Evolutionary conservation across 495 filamentous ascomycete species (phyloP).

Genomic region (Trichoderma orchidacearum): DNA sequence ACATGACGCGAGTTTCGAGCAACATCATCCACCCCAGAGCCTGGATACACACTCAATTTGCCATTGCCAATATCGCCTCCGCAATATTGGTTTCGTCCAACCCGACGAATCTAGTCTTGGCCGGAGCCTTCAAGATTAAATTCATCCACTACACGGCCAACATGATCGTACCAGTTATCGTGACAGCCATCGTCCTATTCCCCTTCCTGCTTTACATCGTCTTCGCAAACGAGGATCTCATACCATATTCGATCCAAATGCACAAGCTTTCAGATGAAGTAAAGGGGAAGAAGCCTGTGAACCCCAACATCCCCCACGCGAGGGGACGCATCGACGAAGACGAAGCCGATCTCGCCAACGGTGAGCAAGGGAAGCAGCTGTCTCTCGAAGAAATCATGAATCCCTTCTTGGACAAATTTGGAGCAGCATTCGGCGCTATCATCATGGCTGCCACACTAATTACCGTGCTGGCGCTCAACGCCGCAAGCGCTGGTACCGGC

Average conservation of each 20-base stretch:
- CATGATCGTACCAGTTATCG: conserved; percentile 53
- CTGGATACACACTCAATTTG: conserved; percentile 58
- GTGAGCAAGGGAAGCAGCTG: conserved; percentile 35
- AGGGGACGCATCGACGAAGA: conserved; percentile 39
- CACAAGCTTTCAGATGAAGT: conserved; percentile 46
- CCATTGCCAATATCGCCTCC: conserved; percentile 52
- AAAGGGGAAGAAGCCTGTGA: conserved; percentile 39
- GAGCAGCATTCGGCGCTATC: conserved; percentile 43
- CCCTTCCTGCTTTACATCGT: conserved; percentile 51
- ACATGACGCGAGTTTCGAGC: conserved; percentile 56
- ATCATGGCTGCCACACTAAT: conserved; percentile 50
- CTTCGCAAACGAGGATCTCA: conserved; percentile 44
- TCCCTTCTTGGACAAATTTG: conserved; percentile 49
- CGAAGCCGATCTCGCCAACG: conserved; percentile 27
- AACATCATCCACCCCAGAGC: conserved; percentile 53
- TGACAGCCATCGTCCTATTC: conserved; percentile 47
- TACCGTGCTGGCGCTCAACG: conserved; percentile 45
- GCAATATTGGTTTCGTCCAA: conserved; percentile 59
- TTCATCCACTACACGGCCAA: conserved; percentile 56
- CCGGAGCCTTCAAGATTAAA: conserved; percentile 51
- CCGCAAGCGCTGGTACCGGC: conserved; percentile 25
- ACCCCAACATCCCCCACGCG: conserved; percentile 52
- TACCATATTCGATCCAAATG: conserved; percentile 49
- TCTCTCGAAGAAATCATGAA: conserved; percentile 60
- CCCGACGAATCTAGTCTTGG: conserved; percentile 58